These are phyloP conservation scores for Pseudoturritis turrita DNA, from an alignment of 345 rosid species.

Conservation along the genomic window DNA sequence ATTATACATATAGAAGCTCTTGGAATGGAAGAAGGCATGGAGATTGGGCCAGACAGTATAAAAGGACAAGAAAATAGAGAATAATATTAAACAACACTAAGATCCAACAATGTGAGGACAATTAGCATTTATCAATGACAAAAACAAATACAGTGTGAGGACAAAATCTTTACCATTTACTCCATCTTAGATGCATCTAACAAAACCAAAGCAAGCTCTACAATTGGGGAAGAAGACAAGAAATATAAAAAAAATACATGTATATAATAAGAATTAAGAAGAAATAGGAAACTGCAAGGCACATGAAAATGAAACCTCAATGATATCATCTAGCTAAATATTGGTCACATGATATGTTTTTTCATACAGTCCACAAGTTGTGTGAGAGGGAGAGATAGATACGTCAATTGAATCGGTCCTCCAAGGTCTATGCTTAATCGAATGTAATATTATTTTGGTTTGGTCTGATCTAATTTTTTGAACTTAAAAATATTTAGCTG, in stretches of 20 bases:
- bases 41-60: slow-evolving; percentile 13
- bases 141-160: slow-evolving; percentile 3
- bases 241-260: not conserved
- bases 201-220: slow-evolving; percentile 15
- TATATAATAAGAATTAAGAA: not conserved
- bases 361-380: slow-evolving; percentile 16
- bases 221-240: slow-evolving; percentile 1
- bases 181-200: slow-evolving; percentile 17
- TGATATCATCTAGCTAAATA: slow-evolving; percentile 17
- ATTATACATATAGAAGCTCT: not conserved
- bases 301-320: slow-evolving; percentile 12
- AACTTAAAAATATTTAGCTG: too few relatives aligned
- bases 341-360: slow-evolving; percentile 26
- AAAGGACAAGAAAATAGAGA: slow-evolving; percentile 22
- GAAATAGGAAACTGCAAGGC: not conserved
- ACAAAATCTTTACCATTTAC: slow-evolving; percentile 12
- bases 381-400: slow-evolving; percentile 7
- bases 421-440: not conserved
- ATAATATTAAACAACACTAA: slow-evolving; percentile 15
- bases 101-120: slow-evolving; percentile 26
- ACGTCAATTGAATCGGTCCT: not conserved
- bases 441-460: too few relatives aligned
- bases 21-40: slow-evolving; percentile 14
- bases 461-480: too few relatives aligned
- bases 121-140: slow-evolving; percentile 14